Evolutionary conservation across 257 asterid genomes (phyloP).

Genomic region (Anisodus acutangulus): DNA sequence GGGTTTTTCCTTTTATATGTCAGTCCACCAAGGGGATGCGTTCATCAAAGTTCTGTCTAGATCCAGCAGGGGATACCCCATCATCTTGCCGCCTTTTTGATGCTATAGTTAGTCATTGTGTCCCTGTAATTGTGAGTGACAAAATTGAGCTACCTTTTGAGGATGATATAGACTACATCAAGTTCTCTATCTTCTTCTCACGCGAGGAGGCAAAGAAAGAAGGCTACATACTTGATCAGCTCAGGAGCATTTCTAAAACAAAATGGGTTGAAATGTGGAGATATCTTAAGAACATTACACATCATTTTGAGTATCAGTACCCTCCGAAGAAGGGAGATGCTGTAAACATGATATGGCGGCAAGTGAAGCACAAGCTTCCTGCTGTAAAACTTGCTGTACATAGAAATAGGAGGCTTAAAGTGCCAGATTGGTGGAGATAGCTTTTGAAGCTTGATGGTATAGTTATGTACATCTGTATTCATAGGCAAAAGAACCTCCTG

Average conservation of each 20-base stretch:
- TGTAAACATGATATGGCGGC: constrained; percentile 88
- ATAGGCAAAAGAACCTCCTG: neutral
- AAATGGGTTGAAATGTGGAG: constrained; percentile 84
- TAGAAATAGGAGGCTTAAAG: constrained; percentile 74
- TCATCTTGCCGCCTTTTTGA: constrained; percentile 97
- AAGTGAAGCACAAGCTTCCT: constrained; percentile 77
- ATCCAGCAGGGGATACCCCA: constrained; percentile 98
- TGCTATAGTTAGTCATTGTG: constrained; percentile 91
- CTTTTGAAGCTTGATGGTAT: constrained; percentile 16
- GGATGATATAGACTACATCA: constrained; percentile 82
- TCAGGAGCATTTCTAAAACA: constrained; percentile 56
- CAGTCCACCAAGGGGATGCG: constrained; percentile 90
- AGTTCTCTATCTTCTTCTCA: constrained; percentile 85
- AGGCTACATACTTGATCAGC: constrained; percentile 64
- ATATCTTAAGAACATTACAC: constrained; percentile 60
- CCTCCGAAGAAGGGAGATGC: constrained; percentile 79
- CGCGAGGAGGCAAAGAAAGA: constrained; percentile 63
- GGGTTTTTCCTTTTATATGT: constrained; percentile 27
- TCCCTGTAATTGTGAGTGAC: constrained; percentile 91
- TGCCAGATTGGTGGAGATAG: constrained; percentile 94
- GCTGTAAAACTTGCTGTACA: constrained; percentile 68
- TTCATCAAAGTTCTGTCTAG: constrained; percentile 80
- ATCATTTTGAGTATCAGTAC: constrained; percentile 78
- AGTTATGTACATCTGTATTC: constrained; percentile 40
- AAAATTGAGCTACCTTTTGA: constrained; percentile 89